Base-by-base conservation (phyloP, 2,329 filamentous ascomycete species). In the Neophaeococcomyces aloes region DNA sequence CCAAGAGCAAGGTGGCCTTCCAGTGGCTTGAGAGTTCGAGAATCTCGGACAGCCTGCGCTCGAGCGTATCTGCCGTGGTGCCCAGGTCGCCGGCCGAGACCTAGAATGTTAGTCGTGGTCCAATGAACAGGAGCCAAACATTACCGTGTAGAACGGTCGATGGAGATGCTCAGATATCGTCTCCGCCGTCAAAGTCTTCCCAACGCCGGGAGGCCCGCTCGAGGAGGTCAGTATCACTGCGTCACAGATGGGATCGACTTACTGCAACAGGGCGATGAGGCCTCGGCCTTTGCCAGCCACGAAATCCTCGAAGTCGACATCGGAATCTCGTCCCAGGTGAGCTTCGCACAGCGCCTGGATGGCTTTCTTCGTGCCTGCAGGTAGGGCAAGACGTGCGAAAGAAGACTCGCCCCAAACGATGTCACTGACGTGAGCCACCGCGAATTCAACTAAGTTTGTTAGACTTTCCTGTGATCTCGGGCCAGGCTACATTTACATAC, bases 101-200 rank as follows among this genome's bases (percentile, higher is more conserved):
- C 1, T 66, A 64, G 42, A 75, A 8, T 18, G 15, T 13, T n/a
- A 23, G 7, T 15, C n/a, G 15, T 23, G 34, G 19, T 37, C 4
- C 4, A 13, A 37, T 4, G 34, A 7, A 6, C 34, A 38, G 64
- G 71, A n/a, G n/a, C n/a, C n/a, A n/a, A n/a, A n/a, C n/a, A n/a
- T n/a, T 14, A 77, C 63, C 1, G 66, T 64, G 42, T 76, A 66
- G 7, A 77, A 65, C 2, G 72, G 74, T 0, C 69, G 65, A 19
- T 64, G 65, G 32, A 66, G 68, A 17, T 71, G 59, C 57, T 77
- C 80, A 29, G 79, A 78, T 14, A 79, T 78, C 50, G 72, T 77
- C 59, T 83, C 76, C 55, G 79, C 80, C 6, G 83, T 69, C 33
- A 83, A 66, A 1, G 80, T 84, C 61, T 84, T 84, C 46, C 80